These are phyloP conservation scores for Parmelia sp. DNA, from an alignment of 495 filamentous ascomycete species.

Conservation along the genomic window DNA sequence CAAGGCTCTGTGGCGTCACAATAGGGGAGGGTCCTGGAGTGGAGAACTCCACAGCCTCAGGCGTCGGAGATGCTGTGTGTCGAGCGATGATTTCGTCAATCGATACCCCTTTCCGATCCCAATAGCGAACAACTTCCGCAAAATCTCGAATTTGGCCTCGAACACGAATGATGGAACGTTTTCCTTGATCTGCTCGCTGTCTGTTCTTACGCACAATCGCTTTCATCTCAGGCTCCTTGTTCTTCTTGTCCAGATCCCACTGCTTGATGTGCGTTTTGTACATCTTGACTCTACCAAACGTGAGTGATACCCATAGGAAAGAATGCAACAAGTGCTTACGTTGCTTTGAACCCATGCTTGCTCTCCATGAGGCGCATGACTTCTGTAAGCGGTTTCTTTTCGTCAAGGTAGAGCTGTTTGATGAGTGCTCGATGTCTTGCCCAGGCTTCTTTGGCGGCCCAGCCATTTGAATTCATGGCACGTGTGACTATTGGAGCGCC, in stretches of 20 bases:
- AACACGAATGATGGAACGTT: constrained; percentile 6
- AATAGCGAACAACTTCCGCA: constrained; percentile 16
- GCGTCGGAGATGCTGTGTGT: constrained; percentile 7
- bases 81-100: constrained; percentile 16
- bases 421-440: too few relatives aligned
- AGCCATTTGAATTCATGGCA: too few relatives aligned
- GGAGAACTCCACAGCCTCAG: constrained; percentile 14
- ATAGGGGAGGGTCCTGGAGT: constrained; percentile 7
- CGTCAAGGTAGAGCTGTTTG: constrained; percentile 1
- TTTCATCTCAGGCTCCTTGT: constrained; percentile 30
- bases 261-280: constrained; percentile 29
- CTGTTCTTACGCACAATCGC: constrained; percentile 29
- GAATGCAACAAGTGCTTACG: constrained; percentile 20
- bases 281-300: constrained; percentile 12
- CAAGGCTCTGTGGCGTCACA: constrained; percentile 5
- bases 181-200: constrained; percentile 11
- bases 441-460: too few relatives aligned
- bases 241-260: constrained; percentile 30
- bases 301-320: too few relatives aligned
- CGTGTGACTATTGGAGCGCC: background rate
- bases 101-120: constrained; percentile 4
- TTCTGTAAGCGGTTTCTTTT: constrained; percentile 15
- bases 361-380: constrained; percentile 24
- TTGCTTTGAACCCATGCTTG: constrained; percentile 27
- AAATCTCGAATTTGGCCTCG: background rate